These are phyloP conservation scores for Puccinia polysora DNA, from an alignment of 1,284 basidiomycete genomes.

Conservation along the genomic window DNA sequence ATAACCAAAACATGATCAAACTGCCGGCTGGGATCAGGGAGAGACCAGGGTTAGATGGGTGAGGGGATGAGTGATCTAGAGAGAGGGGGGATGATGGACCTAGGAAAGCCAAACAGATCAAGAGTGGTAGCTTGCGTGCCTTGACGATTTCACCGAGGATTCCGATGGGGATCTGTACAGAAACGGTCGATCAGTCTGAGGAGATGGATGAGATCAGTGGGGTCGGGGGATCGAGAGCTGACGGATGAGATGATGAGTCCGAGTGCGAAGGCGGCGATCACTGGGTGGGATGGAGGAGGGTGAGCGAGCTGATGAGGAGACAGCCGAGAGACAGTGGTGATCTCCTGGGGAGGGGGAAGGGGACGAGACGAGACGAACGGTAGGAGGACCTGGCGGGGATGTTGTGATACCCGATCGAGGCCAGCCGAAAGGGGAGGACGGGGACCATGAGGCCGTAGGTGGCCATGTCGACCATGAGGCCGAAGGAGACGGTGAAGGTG, in stretches of 20 bases:
- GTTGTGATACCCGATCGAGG: conserved; percentile 1
- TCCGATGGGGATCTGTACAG: conserved; percentile 14
- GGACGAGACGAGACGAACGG: conserved; percentile 10
- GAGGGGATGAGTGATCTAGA: no score
- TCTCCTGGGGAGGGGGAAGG: not conserved
- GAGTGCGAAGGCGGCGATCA: conserved; percentile 32
- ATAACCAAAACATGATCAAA: conserved; percentile 32
- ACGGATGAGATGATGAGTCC: conserved; percentile 32
- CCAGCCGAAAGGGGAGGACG: conserved; percentile 32
- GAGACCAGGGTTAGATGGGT: no score
- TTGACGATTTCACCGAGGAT: conserved; percentile 26
- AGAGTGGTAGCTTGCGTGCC: conserved; percentile 14
- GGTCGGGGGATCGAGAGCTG: no score
- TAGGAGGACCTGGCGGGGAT: conserved; percentile 17
- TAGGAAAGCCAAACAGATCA: not conserved
- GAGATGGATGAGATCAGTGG: not conserved
- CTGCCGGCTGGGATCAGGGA: conserved; percentile 5
- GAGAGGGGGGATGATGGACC: conserved; percentile 3
- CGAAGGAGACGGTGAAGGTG: conserved; percentile 28
- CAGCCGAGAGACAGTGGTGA: no score
- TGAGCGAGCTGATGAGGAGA: not conserved
- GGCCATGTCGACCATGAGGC: conserved; percentile 33
- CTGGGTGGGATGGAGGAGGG: conserved; percentile 1
- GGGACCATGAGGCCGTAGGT: conserved; percentile 30
- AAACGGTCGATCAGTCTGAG: not conserved